These are phyloP conservation scores for Starmera stellimalicola DNA, from an alignment of 1,139 yeast genomes.

Conservation along the genomic window DNA sequence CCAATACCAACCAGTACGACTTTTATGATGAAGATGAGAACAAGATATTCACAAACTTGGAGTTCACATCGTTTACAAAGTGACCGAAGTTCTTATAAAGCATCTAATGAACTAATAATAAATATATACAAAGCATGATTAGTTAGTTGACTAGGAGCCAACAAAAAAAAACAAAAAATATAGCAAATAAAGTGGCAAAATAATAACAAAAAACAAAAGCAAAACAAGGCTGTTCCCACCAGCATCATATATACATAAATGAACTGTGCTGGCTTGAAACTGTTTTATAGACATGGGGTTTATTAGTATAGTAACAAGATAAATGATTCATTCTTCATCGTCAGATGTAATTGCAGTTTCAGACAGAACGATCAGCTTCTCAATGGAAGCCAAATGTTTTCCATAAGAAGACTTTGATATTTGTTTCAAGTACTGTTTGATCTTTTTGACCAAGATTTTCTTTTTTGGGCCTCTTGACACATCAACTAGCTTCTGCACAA, in stretches of 20 bases:
- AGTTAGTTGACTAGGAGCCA: too few relatives aligned
- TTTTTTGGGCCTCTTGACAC: constrained; percentile 65
- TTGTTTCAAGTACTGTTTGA: constrained; percentile 33
- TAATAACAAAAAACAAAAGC: too few relatives aligned
- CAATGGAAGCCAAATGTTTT: constrained; percentile 79
- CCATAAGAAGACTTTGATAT: constrained; percentile 56
- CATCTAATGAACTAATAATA: too few relatives aligned
- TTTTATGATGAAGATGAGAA: constrained; percentile 20
- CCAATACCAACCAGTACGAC: constrained; percentile 18
- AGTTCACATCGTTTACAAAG: constrained; percentile 35
- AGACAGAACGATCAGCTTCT: constrained; percentile 42
- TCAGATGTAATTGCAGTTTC: constrained; percentile 17
- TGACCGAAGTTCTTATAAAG: constrained; percentile 5
- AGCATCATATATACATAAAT: not conserved
- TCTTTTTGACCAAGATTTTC: constrained; percentile 38
- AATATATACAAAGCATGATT: too few relatives aligned
- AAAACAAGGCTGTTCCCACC: too few relatives aligned
- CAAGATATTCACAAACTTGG: constrained; percentile 30
- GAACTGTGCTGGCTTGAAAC: too few relatives aligned
- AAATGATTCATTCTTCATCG: constrained; percentile 7
- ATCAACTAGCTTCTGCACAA: constrained; percentile 87
- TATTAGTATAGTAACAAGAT: not conserved
- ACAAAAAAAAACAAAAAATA: too few relatives aligned
- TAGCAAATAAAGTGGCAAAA: too few relatives aligned
- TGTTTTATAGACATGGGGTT: too few relatives aligned